A percentile compares a stretch with the other conserved stretches of the same genome.
Conservation (phyloP, 345 rosid genomes). For the Anastatica hierochuntica region DNA sequence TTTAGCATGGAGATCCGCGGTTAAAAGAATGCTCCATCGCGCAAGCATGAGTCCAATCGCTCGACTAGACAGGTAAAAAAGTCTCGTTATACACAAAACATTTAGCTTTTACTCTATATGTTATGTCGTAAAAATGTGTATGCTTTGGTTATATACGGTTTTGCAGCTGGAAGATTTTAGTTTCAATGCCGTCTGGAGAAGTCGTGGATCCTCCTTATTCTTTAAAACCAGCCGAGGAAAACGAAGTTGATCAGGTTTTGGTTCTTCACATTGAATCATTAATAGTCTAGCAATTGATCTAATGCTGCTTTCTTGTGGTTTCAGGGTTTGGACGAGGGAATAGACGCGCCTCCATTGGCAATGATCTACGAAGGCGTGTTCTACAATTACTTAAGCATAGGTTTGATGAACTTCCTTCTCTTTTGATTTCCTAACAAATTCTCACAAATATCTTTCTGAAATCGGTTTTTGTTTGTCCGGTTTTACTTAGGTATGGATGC, state of each 20-base stretch:
- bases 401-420: conserved; percentile 26
- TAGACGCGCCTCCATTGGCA: conserved; percentile 48
- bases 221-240: conserved; percentile 50
- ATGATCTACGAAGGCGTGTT: conserved; percentile 70
- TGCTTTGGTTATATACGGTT: background rate
- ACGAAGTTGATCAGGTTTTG: conserved; percentile 56
- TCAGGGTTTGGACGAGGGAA: conserved; percentile 58
- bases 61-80: conserved; percentile 62
- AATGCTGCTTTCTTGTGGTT: conserved; percentile 2
- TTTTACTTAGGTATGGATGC: conserved; percentile 87
- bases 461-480: background rate
- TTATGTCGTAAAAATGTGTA: background rate
- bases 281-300: background rate
- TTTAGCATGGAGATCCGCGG: conserved; percentile 87
- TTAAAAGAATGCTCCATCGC: conserved; percentile 62
- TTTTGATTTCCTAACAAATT: background rate
- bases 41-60: conserved; percentile 51
- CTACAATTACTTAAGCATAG: conserved; percentile 94
- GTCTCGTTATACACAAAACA: background rate
- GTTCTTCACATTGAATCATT: background rate
- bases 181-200: conserved; percentile 69
- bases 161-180: conserved; percentile 68
- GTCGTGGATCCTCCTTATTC: conserved; percentile 73
- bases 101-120: background rate
- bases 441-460: background rate